Base-by-base conservation (phyloP, 176 grass and related monocot species). In the Tillandsia leiboldiana region DNA sequence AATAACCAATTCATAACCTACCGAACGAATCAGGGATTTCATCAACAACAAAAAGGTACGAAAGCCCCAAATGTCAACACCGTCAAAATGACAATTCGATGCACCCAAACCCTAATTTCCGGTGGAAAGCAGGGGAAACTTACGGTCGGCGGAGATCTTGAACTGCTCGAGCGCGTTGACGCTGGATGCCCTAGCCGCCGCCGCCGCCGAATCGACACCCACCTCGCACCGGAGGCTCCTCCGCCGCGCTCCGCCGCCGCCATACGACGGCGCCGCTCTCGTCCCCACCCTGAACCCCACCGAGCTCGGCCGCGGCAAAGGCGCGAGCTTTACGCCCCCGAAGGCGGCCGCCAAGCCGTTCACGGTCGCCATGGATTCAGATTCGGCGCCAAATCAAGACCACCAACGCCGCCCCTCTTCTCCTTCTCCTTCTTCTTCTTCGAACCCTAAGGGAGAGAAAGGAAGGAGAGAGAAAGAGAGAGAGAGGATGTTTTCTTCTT, bases 111-210 rank as follows among this genome's bases (percentile, higher is more conserved):
- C 3, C 14, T 49, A 24, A 23, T 42, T 42, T 42, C 33, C 33
- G 33, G 33, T 6, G 33, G 33, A 42, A 42, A 42, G 13, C 51
- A 9, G 4, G 26, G 50, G 22, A 11, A 23, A 78, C 93, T 97
- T 74, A 97, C 93, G 82, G 70, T 97, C 93, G 0, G 93, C 86
- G 18, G 89, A 97, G 79, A 97, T 97, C 81, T 97, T 97, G 86
- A 97, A 97, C 81, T 90, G 93, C 74, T 97, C 93, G 58, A 97
- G 73, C 12, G 89, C 89, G 47, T 81, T 79, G 58, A 90, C 69
- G 78, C 84, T 87, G 68, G 86, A 75, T 0, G 72, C 82, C 72
- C 85, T 85, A 26, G 84, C 70, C 61, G 50, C 77, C 14, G 67
- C 74, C 72, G 84, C 78, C 10, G 8, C 83, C 8, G 79, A 52